Evolutionary conservation across 2,329 filamentous ascomycete species (phyloP).

Genomic region (Trichophyton rubrum): DNA sequence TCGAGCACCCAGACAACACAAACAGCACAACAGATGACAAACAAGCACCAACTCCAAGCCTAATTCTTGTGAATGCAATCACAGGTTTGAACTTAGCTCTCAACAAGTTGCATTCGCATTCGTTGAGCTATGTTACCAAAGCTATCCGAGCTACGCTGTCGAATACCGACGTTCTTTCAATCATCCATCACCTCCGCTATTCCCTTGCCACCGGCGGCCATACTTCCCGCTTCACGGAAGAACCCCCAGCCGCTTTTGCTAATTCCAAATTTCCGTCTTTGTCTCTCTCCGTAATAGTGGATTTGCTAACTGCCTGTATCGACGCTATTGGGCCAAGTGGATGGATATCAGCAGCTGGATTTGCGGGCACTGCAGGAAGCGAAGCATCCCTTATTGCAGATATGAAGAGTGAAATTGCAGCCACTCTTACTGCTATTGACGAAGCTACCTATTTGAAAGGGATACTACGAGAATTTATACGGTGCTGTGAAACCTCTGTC

Average conservation of each 20-base stretch:
- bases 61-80: slow-evolving; percentile 26
- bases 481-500: slow-evolving; percentile 25
- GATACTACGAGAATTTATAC: slow-evolving; percentile 35
- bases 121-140: slow-evolving; percentile 20
- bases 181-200: slow-evolving; percentile 33
- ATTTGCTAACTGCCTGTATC: slow-evolving; percentile 33
- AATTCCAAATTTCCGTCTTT: slow-evolving; percentile 27
- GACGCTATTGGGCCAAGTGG: slow-evolving; percentile 38
- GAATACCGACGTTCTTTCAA: slow-evolving; percentile 28
- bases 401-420: slow-evolving; percentile 38
- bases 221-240: slow-evolving; percentile 32
- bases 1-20: neutral
- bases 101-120: slow-evolving; percentile 25
- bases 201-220: slow-evolving; percentile 32
- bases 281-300: slow-evolving; percentile 28
- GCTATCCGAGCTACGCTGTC: slow-evolving; percentile 29
- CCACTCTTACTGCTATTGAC: slow-evolving; percentile 35
- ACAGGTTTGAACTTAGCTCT: slow-evolving; percentile 28
- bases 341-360: slow-evolving; percentile 31
- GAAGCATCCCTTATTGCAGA: slow-evolving; percentile 36
- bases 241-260: slow-evolving; percentile 25
- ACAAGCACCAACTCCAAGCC: neutral
- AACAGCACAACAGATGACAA: neutral
- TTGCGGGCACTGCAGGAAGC: slow-evolving; percentile 24
- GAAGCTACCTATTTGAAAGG: slow-evolving; percentile 37